A percentile compares a stretch with the other conserved stretches of the same genome.
Conservation (phyloP, 768 basidiomycete genomes). For the Trametopsis cervina region DNA sequence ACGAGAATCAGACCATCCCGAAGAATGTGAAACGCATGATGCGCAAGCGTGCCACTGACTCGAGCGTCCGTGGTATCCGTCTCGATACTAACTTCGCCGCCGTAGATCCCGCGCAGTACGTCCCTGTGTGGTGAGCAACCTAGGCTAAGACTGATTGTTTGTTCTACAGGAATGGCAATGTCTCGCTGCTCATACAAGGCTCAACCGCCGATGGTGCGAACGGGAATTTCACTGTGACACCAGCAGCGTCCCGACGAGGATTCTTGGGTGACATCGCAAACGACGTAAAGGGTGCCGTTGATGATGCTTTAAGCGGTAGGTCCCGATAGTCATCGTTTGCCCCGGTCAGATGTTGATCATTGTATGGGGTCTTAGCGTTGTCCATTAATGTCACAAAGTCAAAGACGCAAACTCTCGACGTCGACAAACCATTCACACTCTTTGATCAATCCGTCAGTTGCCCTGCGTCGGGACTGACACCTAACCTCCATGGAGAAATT, state of each 20-base stretch:
- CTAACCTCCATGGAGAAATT: slow-evolving; percentile 16
- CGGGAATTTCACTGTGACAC: neutral
- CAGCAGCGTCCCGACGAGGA: neutral
- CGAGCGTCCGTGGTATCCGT: slow-evolving; percentile 32
- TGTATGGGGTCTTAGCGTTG: too few relatives aligned
- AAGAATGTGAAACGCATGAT: slow-evolving; percentile 22
- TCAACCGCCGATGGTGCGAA: neutral
- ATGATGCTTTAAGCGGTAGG: neutral
- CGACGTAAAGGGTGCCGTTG: neutral
- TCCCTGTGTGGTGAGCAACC: too few relatives aligned
- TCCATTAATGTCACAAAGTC: slow-evolving; percentile 15
- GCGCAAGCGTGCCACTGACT: slow-evolving; percentile 24
- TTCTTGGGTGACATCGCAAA: neutral
- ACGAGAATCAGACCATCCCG: slow-evolving; percentile 39
- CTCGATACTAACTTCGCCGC: slow-evolving; percentile 36
- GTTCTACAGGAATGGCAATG: slow-evolving; percentile 2
- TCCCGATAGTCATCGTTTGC: too few relatives aligned
- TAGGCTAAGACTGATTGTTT: neutral
- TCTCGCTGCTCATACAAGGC: slow-evolving; percentile 4
- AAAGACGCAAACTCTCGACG: slow-evolving; percentile 12
- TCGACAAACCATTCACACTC: slow-evolving; percentile 16
- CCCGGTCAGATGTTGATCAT: too few relatives aligned
- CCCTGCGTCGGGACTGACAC: slow-evolving; percentile 9
- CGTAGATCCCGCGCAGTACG: slow-evolving; percentile 16
- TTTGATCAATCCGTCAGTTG: slow-evolving; percentile 18